A percentile compares a stretch with the other conserved stretches of the same genome.
These are phyloP conservation scores for Sphagnum fallax DNA, from an alignment of 228 moss, liverwort and hornwort species.

Conservation along the genomic window DNA sequence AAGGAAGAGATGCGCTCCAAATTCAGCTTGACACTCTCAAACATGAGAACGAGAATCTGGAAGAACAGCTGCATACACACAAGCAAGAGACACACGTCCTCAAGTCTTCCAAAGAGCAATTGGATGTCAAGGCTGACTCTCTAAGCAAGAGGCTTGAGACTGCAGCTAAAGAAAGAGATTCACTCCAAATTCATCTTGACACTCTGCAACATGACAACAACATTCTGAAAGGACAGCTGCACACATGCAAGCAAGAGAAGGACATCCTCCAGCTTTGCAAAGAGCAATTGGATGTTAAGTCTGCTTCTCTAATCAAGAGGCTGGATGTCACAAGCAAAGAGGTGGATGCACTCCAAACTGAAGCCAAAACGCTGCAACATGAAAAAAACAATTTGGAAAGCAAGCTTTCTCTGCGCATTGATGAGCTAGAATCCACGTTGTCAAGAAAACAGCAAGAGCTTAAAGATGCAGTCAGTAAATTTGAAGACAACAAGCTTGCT, in stretches of 20 bases:
- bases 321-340: background rate
- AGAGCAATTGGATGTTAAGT: background rate
- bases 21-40: background rate
- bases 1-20: background rate
- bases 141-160: background rate
- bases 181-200: background rate
- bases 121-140: background rate
- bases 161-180: background rate
- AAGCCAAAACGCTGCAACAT: background rate
- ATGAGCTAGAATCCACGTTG: background rate
- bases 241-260: background rate
- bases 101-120: background rate
- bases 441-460: background rate
- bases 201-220: background rate
- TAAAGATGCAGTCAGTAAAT: background rate
- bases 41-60: background rate
- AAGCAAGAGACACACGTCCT: too few relatives aligned
- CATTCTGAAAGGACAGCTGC: background rate
- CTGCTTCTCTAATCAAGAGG: background rate
- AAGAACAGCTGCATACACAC: background rate
- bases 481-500: slow-evolving; percentile 4
- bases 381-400: background rate
- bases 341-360: background rate
- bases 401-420: slow-evolving; percentile 5
- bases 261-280: background rate